A percentile compares a stretch with the other conserved stretches of the same genome.
Evolutionary conservation across 306 rosid genomes (phyloP).

Genomic region (Luffa acutangula): DNA sequence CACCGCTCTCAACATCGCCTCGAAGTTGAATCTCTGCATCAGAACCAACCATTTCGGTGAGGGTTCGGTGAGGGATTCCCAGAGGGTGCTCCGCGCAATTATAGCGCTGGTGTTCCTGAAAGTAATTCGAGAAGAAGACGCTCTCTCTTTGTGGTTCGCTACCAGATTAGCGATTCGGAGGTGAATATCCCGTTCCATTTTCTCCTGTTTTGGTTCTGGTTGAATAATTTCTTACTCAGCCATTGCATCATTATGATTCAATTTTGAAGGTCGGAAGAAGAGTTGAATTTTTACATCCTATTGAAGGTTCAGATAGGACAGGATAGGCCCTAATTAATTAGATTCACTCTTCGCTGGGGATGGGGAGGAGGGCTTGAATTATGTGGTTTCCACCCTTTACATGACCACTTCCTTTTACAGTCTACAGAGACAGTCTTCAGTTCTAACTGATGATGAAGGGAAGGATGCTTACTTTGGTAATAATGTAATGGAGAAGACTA

Average conservation of each 20-base stretch:
- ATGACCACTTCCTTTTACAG: slow-evolving; percentile 34
- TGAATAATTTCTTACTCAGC: background rate
- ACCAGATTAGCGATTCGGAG: slow-evolving; percentile 90
- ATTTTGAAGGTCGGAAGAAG: background rate
- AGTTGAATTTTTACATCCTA: background rate
- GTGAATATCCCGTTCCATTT: slow-evolving; percentile 22
- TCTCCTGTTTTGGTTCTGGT: background rate
- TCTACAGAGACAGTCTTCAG: slow-evolving; percentile 85
- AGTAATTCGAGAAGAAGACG: slow-evolving; percentile 57
- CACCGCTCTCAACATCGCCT: slow-evolving; percentile 47
- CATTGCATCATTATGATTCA: background rate
- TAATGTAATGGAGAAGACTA: slow-evolving; percentile 42
- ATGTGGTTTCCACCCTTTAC: background rate
- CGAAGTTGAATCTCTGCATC: slow-evolving; percentile 58
- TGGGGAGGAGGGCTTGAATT: background rate
- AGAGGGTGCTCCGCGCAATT: too few species aligned
- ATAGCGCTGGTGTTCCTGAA: slow-evolving; percentile 30
- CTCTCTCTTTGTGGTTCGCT: slow-evolving; percentile 80
- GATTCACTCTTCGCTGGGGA: background rate
- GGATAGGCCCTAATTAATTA: background rate
- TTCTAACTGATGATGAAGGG: slow-evolving; percentile 83
- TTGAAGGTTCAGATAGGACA: background rate
- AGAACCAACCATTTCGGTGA: slow-evolving; percentile 22
- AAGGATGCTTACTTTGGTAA: slow-evolving; percentile 34
- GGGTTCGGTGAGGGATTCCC: too few species aligned